These are phyloP conservation scores for Diaporthe velutina DNA, from an alignment of 2,329 filamentous ascomycete species.

Conservation along the genomic window DNA sequence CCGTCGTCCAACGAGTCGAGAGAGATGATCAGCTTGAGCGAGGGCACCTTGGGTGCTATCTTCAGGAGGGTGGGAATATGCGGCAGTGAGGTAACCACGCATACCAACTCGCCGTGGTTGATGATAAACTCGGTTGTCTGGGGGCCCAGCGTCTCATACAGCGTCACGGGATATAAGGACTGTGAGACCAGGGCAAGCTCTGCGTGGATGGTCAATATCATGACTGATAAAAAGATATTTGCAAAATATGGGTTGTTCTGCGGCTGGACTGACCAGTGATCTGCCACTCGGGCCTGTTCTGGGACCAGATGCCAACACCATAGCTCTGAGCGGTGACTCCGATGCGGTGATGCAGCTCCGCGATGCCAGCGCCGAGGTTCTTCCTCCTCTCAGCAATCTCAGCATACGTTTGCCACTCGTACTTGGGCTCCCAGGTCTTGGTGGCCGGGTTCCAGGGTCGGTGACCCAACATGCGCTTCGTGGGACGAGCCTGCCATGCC, in stretches of 20 bases:
- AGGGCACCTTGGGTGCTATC: constrained; percentile 80
- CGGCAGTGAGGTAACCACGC: constrained; percentile 82
- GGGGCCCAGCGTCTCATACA: constrained; percentile 95
- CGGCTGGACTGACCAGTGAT: constrained; percentile 70
- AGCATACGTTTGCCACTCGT: constrained; percentile 85
- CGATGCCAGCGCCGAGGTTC: constrained; percentile 87
- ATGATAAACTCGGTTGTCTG: constrained; percentile 96
- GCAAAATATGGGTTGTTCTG: background rate
- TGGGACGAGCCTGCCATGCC: constrained; percentile 72
- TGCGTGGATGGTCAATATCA: constrained; percentile 48
- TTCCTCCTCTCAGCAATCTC: constrained; percentile 83
- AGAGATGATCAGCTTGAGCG: constrained; percentile 88
- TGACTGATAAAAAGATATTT: background rate
- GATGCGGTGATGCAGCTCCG: constrained; percentile 81
- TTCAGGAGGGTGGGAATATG: constrained; percentile 88
- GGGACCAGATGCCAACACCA: constrained; percentile 86
- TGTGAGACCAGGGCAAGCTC: constrained; percentile 92
- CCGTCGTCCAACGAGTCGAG: constrained; percentile 86
- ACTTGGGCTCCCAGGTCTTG: constrained; percentile 80
- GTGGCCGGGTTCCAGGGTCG: constrained; percentile 82
- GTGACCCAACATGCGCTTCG: constrained; percentile 81
- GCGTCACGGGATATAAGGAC: constrained; percentile 87
- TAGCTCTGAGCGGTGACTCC: constrained; percentile 77
- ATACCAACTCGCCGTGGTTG: constrained; percentile 84
- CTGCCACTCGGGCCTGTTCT: constrained; percentile 92